phyloP scores from a whole-genome alignment of 2,329 filamentous ascomycete species.

The Diaporthe citriasiana region DNA sequence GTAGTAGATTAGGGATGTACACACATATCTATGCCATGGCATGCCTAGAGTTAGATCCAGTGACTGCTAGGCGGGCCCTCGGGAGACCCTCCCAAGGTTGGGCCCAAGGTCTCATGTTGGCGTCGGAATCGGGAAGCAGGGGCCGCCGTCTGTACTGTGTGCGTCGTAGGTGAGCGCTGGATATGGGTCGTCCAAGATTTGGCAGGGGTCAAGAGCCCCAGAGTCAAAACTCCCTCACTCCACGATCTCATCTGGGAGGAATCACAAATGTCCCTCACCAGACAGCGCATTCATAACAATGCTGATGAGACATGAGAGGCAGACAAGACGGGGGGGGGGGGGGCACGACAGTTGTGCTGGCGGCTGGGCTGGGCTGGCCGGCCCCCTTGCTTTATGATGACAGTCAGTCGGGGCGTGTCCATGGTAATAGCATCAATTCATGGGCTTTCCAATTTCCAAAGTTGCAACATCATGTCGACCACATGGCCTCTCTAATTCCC shows the following conservation, averaged over 20 bases:
- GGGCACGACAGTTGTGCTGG: not conserved
- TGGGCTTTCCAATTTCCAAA: conserved; percentile 24
- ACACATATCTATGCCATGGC: not conserved
- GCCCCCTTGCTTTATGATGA: conserved; percentile 22
- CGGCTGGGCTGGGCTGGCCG: conserved; percentile 1
- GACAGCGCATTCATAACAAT: conserved; percentile 5
- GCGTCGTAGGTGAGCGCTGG: conserved; percentile 17
- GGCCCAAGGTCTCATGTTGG: conserved; percentile 38
- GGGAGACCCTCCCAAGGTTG: conserved; percentile 15
- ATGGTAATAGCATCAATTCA: conserved; percentile 28
- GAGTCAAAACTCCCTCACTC: conserved; percentile 36
- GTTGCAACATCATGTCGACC: conserved; percentile 24
- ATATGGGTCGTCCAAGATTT: conserved; percentile 36
- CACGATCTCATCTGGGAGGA: conserved; percentile 37
- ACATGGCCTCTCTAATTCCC: conserved; percentile 34
- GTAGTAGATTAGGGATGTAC: not conserved
- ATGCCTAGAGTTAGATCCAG: not conserved
- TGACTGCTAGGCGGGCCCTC: not conserved
- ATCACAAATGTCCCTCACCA: conserved; percentile 21
- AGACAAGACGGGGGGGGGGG: not conserved
- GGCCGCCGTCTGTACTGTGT: conserved; percentile 38
- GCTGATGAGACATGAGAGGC: conserved; percentile 20
- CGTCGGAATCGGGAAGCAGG: conserved; percentile 41
- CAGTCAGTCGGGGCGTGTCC: conserved; percentile 5
- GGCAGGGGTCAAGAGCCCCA: conserved; percentile 31